Percentiles rank a stretch among this genome's conserved stretches.
Evolutionary conservation across 352 stramenopile species (phyloP).

Genomic region (Pythium sp.): DNA sequence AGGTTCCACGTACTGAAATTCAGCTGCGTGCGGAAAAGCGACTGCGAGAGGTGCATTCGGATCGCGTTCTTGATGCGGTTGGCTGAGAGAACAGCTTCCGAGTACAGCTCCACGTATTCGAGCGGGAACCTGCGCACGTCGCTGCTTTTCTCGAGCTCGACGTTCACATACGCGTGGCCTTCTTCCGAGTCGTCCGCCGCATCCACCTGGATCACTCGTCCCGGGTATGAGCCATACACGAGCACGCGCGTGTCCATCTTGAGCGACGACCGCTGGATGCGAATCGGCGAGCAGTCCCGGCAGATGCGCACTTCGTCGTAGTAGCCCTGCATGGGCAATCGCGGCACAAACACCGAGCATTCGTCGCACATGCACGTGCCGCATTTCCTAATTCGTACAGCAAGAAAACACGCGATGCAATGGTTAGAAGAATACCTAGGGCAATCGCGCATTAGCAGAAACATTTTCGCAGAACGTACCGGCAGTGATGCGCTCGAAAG

Average conservation of each 20-base stretch:
- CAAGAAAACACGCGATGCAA: neutral
- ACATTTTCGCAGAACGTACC: conserved; percentile 25
- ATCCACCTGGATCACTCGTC: conserved; percentile 60
- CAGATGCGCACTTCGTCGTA: conserved; percentile 84
- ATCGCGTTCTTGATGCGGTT: conserved; percentile 85
- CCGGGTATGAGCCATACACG: conserved; percentile 68
- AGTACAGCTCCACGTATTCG: conserved; percentile 77
- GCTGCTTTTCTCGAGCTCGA: conserved; percentile 42
- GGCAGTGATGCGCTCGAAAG: conserved; percentile 76
- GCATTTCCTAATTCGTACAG: conserved; percentile 46
- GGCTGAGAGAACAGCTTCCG: conserved; percentile 66
- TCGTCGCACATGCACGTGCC: conserved; percentile 85
- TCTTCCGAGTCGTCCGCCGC: conserved; percentile 57
- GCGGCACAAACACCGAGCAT: conserved; percentile 73
- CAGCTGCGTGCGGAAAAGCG: conserved; percentile 77
- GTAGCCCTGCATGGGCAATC: conserved; percentile 79
- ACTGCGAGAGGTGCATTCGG: conserved; percentile 61
- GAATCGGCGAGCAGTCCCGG: conserved; percentile 71
- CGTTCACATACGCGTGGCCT: conserved; percentile 55
- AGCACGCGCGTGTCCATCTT: conserved; percentile 72
- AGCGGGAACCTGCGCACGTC: conserved; percentile 49
- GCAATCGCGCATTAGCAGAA: neutral
- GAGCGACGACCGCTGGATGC: conserved; percentile 63
- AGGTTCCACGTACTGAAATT: conserved; percentile 88
- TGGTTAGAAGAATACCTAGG: neutral